phyloP scores from a whole-genome alignment of 805 yeast species.

The Saccharomycopsis microspora region DNA sequence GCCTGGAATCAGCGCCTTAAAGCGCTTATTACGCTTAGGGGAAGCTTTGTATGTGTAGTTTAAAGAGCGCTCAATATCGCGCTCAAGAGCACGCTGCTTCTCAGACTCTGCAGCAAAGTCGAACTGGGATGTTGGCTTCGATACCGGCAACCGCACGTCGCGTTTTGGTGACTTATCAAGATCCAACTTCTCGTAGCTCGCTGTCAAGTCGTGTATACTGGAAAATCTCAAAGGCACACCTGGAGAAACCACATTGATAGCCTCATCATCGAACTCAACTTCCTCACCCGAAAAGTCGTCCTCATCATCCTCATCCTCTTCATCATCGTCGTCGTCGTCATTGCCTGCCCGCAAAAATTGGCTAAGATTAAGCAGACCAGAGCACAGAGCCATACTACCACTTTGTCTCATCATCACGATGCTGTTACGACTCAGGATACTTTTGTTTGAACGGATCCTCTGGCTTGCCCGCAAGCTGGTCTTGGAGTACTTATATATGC shows the following conservation, averaged over 20 bases:
- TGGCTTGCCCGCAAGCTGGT: slow-evolving; percentile 1
- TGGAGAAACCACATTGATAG: slow-evolving; percentile 16
- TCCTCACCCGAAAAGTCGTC: slow-evolving; percentile 1
- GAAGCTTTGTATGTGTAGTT: slow-evolving; percentile 12
- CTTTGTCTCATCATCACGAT: slow-evolving; percentile 9
- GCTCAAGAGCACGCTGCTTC: slow-evolving; percentile 5
- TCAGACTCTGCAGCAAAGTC: background rate
- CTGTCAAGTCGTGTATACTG: slow-evolving; percentile 10
- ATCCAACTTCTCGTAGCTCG: slow-evolving; percentile 9
- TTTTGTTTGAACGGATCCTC: slow-evolving; percentile 10
- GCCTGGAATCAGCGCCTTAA: slow-evolving; percentile 1
- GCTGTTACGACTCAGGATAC: slow-evolving; percentile 10
- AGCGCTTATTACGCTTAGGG: slow-evolving; percentile 15
- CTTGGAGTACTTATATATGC: background rate
- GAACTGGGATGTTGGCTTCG: too few species aligned
- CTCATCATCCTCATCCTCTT: slow-evolving; percentile 9
- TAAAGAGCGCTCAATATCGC: slow-evolving; percentile 7
- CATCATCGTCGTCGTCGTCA: slow-evolving; percentile 8
- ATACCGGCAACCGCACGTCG: too few species aligned
- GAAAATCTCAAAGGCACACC: slow-evolving; percentile 14
- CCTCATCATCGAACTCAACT: slow-evolving; percentile 14
- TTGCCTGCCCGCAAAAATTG: slow-evolving; percentile 5
- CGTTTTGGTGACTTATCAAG: background rate
- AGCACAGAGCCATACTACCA: slow-evolving; percentile 14
- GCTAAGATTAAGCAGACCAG: slow-evolving; percentile 13